Base-by-base conservation (phyloP, 2,329 filamentous ascomycete species). In the Colletotrichum filicis region DNA sequence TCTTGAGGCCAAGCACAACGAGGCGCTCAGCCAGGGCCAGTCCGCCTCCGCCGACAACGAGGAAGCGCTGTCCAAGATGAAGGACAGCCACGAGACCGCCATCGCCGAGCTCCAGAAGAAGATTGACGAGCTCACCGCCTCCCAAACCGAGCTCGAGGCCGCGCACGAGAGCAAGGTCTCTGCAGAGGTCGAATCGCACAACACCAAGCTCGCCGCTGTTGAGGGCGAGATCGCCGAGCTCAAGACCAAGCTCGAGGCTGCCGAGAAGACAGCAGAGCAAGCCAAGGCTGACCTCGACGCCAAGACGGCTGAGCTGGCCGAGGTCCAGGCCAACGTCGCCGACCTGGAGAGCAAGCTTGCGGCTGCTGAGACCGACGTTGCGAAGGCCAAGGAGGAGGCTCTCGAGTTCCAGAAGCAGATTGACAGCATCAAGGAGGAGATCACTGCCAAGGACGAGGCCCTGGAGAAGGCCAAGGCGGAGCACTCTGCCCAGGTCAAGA, bases 221-320 rank as follows among this genome's bases (percentile, higher is more conserved):
- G 88, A 91, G 76, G 82, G 83, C 22, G 85, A 91, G 65, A 83
- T 90, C 56, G 83, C 84, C 3, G 86, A 87, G 73, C 83, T 91
- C 52, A 88, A 86, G 79, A 77, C 82, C 24, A 85, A 86, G 77
- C 80, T 87, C 2, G 83, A 87, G 58, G 79, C 83, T 28, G 84
- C 88, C 5, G 85, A 88, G 76, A 81, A 87, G 78, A 83, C 85
- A 9, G 81, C 84, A 5, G 80, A 83, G 53, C 77, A 78, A 46
- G 84, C 85, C 55, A 83, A 86, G 78, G 78, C 82, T 4, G 83
- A 85, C n/a, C 79, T 88, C 6, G 83, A 87, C 60, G 81, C 82
- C 19, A 84, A 86, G 76, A 82, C 80, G n/a, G 76, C 78, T 6
- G 81, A 85, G 57, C 75, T 87, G 8, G 75, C 78, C 8, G 79